Evolutionary conservation across 495 filamentous ascomycete species (phyloP), one percentile per base, ranked within the genome.

Genomic region (Barbatosphaeria neglecta): DNA sequence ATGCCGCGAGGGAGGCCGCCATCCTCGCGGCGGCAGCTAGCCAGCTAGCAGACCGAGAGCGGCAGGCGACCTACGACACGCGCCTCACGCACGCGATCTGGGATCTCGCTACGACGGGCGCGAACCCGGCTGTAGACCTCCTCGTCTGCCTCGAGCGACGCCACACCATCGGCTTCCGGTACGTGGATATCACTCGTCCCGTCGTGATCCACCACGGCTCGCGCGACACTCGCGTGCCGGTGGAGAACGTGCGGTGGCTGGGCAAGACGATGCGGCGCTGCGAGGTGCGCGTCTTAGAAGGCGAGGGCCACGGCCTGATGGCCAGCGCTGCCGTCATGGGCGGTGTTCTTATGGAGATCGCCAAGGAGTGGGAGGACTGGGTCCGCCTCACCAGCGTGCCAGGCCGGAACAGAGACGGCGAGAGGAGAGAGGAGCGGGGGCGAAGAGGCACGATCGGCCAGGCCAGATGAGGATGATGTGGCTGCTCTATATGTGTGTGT

Each of bases 241-340:
- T 94, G 16, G 93, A 95, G 33, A 99, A 97, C 61, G 86, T 95
- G 19, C 75, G 81, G 46, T 99, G 92, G 92, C 72, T 99, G 16
- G 89, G 87, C 19, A 88, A 89, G 59, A 88, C 82, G 31, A 97
- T 98, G 92, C 76, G 83, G 20, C 74, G 84, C 35, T 93, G 89
- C 57, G 92, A 97, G 62, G 88, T 99, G 16, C 72, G 92, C 10
- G 76, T 97, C 6, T 69, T 99, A 11, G 85, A 95, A 50, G 88
- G 86, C 6, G 92, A 99, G 61, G 89, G 88, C 4, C 92, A 99
- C 57, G 93, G 93, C 0, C 65, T 99, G 35, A 99, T 99, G 92
- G 92, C 93, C 0, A 90, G 84, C 43, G 90, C 92, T 7, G 64
- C 67, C 16, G 90, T 99, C 19, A 97, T 99, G 93, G 84, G 87